These are phyloP conservation scores for Aspergillus latus DNA, from an alignment of 2,329 filamentous ascomycete species.

Conservation along the genomic window DNA sequence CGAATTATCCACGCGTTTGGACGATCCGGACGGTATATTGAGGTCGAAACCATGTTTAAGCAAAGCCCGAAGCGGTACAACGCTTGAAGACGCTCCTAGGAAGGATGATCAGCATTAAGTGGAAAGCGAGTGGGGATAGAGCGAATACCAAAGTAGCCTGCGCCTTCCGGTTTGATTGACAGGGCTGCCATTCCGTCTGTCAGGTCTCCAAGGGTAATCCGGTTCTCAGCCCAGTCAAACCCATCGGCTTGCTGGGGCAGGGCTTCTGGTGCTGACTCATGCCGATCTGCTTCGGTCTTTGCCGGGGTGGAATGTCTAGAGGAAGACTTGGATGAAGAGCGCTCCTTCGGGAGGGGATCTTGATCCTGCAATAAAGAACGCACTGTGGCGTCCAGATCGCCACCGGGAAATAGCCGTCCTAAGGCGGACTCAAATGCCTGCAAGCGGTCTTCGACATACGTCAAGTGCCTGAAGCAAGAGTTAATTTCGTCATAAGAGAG, in stretches of 20 bases:
- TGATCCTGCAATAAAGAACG: slow-evolving; percentile 40
- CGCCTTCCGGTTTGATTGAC: slow-evolving; percentile 41
- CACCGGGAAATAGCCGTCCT: slow-evolving; percentile 40
- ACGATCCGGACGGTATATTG: slow-evolving; percentile 35
- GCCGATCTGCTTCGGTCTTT: slow-evolving; percentile 35
- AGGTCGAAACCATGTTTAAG: slow-evolving; percentile 42
- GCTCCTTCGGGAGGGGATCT: slow-evolving; percentile 30
- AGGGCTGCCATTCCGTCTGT: slow-evolving; percentile 44
- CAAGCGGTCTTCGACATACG: slow-evolving; percentile 42
- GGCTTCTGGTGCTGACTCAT: slow-evolving; percentile 46
- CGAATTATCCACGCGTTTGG: slow-evolving; percentile 22
- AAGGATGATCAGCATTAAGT: slow-evolving; percentile 7
- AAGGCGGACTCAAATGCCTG: slow-evolving; percentile 41
- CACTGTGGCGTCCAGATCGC: slow-evolving; percentile 41
- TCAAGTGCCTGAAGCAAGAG: slow-evolving; percentile 35
- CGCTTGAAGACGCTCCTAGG: slow-evolving; percentile 40
- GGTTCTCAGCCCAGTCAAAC: slow-evolving; percentile 42
- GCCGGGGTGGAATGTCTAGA: slow-evolving; percentile 40
- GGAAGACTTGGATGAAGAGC: slow-evolving; percentile 37
- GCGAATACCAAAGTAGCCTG: slow-evolving; percentile 40
- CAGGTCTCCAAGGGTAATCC: slow-evolving; percentile 39
- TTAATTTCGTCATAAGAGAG: slow-evolving; percentile 6
- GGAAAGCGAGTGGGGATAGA: not conserved
- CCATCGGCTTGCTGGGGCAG: slow-evolving; percentile 41
- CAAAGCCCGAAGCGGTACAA: slow-evolving; percentile 40